Conservation (phyloP, 2,329 filamentous ascomycete genomes). For the Alternaria conjuncta region DNA sequence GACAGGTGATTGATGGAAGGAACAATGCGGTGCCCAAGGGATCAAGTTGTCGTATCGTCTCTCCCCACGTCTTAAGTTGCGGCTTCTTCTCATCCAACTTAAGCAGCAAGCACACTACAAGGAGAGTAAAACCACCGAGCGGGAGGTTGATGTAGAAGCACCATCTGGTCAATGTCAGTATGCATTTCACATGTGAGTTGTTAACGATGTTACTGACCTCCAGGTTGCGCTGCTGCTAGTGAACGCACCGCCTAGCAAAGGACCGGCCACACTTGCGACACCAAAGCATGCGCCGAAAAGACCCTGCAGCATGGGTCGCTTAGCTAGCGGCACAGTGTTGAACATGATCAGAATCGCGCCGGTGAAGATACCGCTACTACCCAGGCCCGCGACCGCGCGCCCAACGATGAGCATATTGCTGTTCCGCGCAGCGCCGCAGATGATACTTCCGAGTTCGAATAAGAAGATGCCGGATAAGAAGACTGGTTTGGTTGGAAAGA, state of each 20-base stretch:
- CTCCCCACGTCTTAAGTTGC: constrained; percentile 31
- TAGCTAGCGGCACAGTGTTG: constrained; percentile 48
- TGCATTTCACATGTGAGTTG: not conserved
- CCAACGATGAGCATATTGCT: constrained; percentile 41
- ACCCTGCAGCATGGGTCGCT: constrained; percentile 51
- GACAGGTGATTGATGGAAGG: constrained; percentile 53
- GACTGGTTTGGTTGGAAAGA: constrained; percentile 57
- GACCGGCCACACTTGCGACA: constrained; percentile 52
- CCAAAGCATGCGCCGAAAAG: constrained; percentile 49
- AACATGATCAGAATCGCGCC: constrained; percentile 44
- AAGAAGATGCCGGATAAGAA: constrained; percentile 57
- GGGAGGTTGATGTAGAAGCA: constrained; percentile 61
- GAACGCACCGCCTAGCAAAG: constrained; percentile 54
- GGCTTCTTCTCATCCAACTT: constrained; percentile 42
- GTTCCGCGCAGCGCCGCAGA: constrained; percentile 57
- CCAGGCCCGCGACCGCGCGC: constrained; percentile 39
- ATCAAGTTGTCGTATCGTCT: constrained; percentile 51
- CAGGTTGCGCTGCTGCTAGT: constrained; percentile 51
- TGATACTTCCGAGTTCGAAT: constrained; percentile 59
- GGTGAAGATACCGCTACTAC: constrained; percentile 42
- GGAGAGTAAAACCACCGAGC: constrained; percentile 53
- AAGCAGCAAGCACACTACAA: constrained; percentile 42
- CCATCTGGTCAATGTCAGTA: constrained; percentile 37
- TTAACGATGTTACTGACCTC: constrained; percentile 12
- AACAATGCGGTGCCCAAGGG: constrained; percentile 50